These are phyloP conservation scores for Tricholoma terreum DNA, from an alignment of 768 basidiomycete genomes.

Conservation along the genomic window DNA sequence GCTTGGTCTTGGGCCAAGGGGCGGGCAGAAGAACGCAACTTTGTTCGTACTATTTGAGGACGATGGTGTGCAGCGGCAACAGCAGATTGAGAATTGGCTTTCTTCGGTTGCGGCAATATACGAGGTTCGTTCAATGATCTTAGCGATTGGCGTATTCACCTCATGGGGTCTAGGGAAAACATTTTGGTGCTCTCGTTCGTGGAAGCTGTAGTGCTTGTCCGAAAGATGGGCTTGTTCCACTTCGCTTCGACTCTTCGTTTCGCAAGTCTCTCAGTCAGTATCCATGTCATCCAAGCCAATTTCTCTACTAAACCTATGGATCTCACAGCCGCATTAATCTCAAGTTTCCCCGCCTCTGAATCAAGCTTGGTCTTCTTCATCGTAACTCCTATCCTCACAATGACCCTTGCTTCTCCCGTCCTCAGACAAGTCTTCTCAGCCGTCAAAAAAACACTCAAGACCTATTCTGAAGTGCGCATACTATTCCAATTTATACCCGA, in stretches of 20 bases:
- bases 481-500: conserved; percentile 77
- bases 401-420: conserved; percentile 61
- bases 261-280: conserved; percentile 61
- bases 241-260: conserved; percentile 64
- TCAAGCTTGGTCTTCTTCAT: conserved; percentile 64
- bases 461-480: conserved; percentile 46
- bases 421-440: conserved; percentile 70
- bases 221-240: conserved; percentile 56
- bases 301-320: neutral
- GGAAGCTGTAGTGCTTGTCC: conserved; percentile 48
- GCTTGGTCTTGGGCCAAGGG: conserved; percentile 66
- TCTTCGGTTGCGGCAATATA: conserved; percentile 50
- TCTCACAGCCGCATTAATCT: conserved; percentile 46
- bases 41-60: conserved; percentile 72
- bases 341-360: conserved; percentile 35
- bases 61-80: conserved; percentile 43
- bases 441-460: conserved; percentile 53
- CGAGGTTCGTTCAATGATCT: conserved; percentile 41
- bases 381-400: conserved; percentile 54
- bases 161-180: conserved; percentile 45
- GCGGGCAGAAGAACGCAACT: conserved; percentile 67
- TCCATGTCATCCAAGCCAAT: neutral
- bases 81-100: conserved; percentile 60
- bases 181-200: conserved; percentile 53
- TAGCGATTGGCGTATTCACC: conserved; percentile 6